These are phyloP conservation scores for Fusarium sp. DNA, from an alignment of 2,329 filamentous ascomycete species.

Conservation along the genomic window DNA sequence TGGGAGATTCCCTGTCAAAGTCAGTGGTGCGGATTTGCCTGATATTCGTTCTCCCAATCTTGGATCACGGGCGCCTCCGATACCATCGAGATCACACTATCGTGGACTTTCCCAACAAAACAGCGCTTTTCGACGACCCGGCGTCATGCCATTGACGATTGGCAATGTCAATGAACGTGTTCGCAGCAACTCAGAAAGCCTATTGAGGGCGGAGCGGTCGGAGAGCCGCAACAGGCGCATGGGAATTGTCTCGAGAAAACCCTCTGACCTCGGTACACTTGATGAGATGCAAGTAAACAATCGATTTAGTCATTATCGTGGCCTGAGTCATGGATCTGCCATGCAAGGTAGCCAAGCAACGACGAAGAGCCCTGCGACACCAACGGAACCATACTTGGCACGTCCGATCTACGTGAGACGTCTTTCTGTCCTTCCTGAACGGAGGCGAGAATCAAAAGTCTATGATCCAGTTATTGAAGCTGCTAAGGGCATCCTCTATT, in stretches of 20 bases:
- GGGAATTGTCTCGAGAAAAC: conserved; percentile 69
- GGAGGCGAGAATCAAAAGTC: conserved; percentile 68
- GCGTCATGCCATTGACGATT: conserved; percentile 75
- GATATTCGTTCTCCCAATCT: conserved; percentile 74
- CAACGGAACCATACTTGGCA: conserved; percentile 65
- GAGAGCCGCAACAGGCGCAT: conserved; percentile 69
- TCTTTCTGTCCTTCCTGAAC: conserved; percentile 70
- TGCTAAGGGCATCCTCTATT: conserved; percentile 73
- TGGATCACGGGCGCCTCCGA: conserved; percentile 72
- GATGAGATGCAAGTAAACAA: conserved; percentile 71
- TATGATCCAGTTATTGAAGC: conserved; percentile 71
- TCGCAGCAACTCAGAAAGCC: conserved; percentile 71
- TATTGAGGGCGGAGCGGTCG: conserved; percentile 62
- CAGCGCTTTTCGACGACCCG: conserved; percentile 71
- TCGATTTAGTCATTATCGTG: conserved; percentile 72
- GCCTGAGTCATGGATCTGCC: conserved; percentile 73
- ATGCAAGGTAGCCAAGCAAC: conserved; percentile 63
- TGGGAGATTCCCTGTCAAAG: conserved; percentile 74
- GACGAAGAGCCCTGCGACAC: conserved; percentile 66
- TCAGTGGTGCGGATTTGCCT: conserved; percentile 75
- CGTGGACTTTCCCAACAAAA: conserved; percentile 77
- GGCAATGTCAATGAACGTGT: conserved; percentile 74
- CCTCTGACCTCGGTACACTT: conserved; percentile 68
- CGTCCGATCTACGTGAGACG: conserved; percentile 71
- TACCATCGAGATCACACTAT: conserved; percentile 81